Evolutionary conservation across 2,329 filamentous ascomycete genomes (phyloP), one percentile per base, ranked within the genome.

Genomic region (Tolypocladium ovalisporum): DNA sequence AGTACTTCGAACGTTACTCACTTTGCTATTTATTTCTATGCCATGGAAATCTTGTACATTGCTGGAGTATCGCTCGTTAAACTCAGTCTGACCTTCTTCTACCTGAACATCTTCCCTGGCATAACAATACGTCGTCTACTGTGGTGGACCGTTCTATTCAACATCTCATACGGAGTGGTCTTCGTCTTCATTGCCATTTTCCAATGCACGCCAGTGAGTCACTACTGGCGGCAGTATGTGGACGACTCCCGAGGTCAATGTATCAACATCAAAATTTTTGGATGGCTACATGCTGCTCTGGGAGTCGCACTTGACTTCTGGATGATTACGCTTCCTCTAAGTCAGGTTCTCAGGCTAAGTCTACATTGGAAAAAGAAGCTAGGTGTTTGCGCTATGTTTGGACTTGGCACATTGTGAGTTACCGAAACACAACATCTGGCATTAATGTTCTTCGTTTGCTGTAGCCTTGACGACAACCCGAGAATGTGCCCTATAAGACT

Each of bases 161-260:
- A 59, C 49, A 27, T 59, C 3, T 12, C 24, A 2, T 40, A 44
- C 24, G 29, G 27, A 4, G 3, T 55, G 4, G 24, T 29, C 22
- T 57, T 57, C 17, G 12, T 53, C 4, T 35, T 55, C 3, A 17
- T 42, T 5, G 39, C 34, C 7, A 42, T 78, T 24, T 76, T 79
- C 49, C 73, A 78, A 57, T 81, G 58, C 47, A 35, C 54, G 3
- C 58, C 58, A 0, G 67, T 81, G 22, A 64, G 63, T n/a, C 75
- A 71, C 56, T 76, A 75, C 60, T 83, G 80, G 80, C 71, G 67
- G 0, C 67, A 66, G 27, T 81, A 78, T 76, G 73, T 75, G 32
- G 72, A 72, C 3, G 64, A 15, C 19, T 22, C 32, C 6, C 51
- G 74, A 1, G 79, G 79, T 0, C 64, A 58, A 3, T 83, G 80